Base-by-base conservation (phyloP, 1,284 basidiomycete species). In the Ceratorhiza oryzae-sativae region DNA sequence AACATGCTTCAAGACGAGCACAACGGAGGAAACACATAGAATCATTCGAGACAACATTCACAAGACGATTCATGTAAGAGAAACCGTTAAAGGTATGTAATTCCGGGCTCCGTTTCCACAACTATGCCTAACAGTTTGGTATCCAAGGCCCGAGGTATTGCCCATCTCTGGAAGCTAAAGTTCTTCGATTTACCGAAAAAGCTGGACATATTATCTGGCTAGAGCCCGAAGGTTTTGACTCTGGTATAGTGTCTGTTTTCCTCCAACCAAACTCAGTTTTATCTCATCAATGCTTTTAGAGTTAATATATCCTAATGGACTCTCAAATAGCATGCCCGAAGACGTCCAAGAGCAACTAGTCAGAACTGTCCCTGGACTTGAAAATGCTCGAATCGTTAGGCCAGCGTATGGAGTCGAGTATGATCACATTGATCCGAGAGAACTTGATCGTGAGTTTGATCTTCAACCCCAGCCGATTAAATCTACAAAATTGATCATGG, bases 381-480 rank as follows among this genome's bases (percentile, higher is more conserved):
- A 95, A 80, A 88, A 90, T 27, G 94, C 90, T 10, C 86, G 89
- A 77, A 90, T 96, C 83, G 85, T 92, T 1, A 83, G 85, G 75
- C 93, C 94, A 0, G 94, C 93, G 0, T 97, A 96, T 80, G 94
- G 94, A 0, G 94, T 97, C 41, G 94, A 97, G 78, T 97, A 96
- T 76, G 94, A 96, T 76, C 90, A 94, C 77, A 85, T 96, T n/a
- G 94, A 96, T 80, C 90, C 94, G 4, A 83, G 92, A 42, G 93
- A 95, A 76, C 83, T 96, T 45, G 83, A 82, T 34, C 82, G 91
- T 92, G 75, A 32, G 45, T n/a, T 72, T 58, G 20, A 23, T 8
- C 36, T 39, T 39, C 36, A 39, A n/a, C n/a, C n/a, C n/a, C n/a
- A n/a, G n/a, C n/a, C n/a, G n/a, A n/a, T n/a, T n/a, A n/a, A n/a